These are phyloP conservation scores for Angophora floribunda DNA, from an alignment of 345 rosid genomes.

Conservation along the genomic window DNA sequence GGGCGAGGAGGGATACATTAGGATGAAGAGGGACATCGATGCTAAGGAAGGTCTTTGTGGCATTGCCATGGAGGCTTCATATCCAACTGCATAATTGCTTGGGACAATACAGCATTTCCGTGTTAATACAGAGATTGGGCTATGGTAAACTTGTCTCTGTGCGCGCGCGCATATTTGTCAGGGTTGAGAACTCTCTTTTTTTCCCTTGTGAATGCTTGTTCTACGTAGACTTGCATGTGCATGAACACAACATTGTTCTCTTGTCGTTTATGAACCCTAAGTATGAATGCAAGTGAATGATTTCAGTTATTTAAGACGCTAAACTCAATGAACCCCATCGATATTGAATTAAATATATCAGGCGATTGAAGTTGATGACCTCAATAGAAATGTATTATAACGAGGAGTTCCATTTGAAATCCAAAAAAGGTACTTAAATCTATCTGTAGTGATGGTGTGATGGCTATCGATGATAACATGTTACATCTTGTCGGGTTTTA, in stretches of 20 bases:
- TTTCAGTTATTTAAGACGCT: neutral
- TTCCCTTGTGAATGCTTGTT: neutral
- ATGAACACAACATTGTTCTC: neutral
- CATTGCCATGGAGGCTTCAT: conserved; percentile 6
- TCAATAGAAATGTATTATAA: neutral
- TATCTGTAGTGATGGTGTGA: neutral
- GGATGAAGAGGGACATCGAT: conserved; percentile 4
- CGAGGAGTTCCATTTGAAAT: neutral
- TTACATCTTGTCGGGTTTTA: neutral
- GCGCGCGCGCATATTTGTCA: neutral
- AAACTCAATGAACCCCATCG: neutral
- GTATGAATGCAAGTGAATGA: neutral
- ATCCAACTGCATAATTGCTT: conserved; percentile 1
- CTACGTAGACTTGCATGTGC: neutral
- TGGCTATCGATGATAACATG: neutral
- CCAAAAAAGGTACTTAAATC: neutral
- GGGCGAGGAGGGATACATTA: conserved; percentile 15
- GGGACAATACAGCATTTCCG: neutral
- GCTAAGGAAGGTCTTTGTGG: conserved; percentile 8
- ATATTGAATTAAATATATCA: neutral
- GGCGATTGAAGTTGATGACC: neutral
- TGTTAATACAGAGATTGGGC: neutral
- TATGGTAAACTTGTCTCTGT: too few species aligned
- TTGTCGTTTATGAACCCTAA: neutral
- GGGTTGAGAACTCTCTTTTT: neutral